Base-by-base conservation (phyloP, 2,329 filamentous ascomycete species). In the Talaromyces funiculosus region DNA sequence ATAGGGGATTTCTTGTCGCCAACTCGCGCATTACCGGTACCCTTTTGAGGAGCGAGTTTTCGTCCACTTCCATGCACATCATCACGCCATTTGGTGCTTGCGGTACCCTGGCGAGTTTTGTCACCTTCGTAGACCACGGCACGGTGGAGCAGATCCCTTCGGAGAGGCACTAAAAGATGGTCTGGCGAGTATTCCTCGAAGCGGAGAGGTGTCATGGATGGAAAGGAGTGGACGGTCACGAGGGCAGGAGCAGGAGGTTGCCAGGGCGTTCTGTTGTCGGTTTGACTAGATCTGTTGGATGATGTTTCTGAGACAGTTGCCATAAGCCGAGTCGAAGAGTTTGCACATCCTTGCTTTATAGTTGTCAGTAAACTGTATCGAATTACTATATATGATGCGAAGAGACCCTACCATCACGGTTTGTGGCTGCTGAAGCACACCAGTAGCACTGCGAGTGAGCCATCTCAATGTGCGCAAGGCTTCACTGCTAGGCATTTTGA, bases 101-200 rank as follows among this genome's bases (percentile, higher is more conserved):
- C 94, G 2, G 91, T 95, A 65, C 94, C 94, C 74, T 92, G 88
- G 31, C 94, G 88, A 60, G 90, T 89, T 71, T 82, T 85, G 79
- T 97, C 93, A 67, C 90, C 94, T 79, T 99, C 94, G 81, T 89
- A 97, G 67, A 96, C 79, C 61, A 99, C 86, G 61, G 94, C 94
- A 65, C 90, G 86, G 79, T 99, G 93, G 58, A 99, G 86, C 65
- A 99, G 86, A 75, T 99, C 94, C 73, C 89, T 87, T 62, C 94
- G 89, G 51, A 96, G 83, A 2, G 94, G 94, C 35, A 97, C 85
- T 71, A 90, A 81, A 47, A 99, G 88, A 75, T 97, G 91, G 69
- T 90, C 89, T 63, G 86, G 80, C 42, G 89, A 87, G 81, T 92
- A 97, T 69, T 85, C 78, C 72, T 90, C 85, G 74, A 95, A 88